Base-by-base conservation (phyloP, 2,329 filamentous ascomycete genomes). In the Cryphonectria naterciae region DNA sequence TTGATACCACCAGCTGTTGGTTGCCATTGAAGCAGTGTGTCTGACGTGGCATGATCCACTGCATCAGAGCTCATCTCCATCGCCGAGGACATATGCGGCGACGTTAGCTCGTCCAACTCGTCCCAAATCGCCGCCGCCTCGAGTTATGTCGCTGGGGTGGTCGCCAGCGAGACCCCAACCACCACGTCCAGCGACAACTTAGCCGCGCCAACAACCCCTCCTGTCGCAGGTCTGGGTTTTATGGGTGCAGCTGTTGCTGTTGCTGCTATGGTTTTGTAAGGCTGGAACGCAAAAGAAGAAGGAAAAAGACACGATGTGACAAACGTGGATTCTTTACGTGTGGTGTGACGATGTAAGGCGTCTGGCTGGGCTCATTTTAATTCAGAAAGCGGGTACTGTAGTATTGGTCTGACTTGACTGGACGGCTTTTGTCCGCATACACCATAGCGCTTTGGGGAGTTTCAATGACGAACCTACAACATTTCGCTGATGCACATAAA, bases 231-330 rank as follows among this genome's bases (percentile, higher is more conserved):
- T 8, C 49, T 73, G 72, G 70, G 72, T 17, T 37, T 65, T 22
- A 63, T 72, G 19, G 72, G 72, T 39, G 72, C 72, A 4, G 72
- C 65, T 4, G 72, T 70, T 3, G 72, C 70, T 15, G 22, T 73
- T 13, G 72, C 65, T 15, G 65, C 63, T 17, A 66, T 73, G 39
- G 70, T 68, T 70, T 43, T 73, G 35, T 73, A 69, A 35, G 13
- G 4, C 17, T 35, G n/a, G n/a, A n/a, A n/a, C n/a, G n/a, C n/a
- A n/a, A n/a, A n/a, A n/a, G n/a, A n/a, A n/a, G n/a, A n/a, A n/a
- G n/a, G n/a, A n/a, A 1, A 15, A 25, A 49, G 37, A 6, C 11
- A 17, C n/a, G 11, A 37, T 60, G 4, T 43, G 63, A 39, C 11
- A 2, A 28, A 19, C 6, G 6, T 41, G 22, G 13, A 25, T 67